Base-by-base conservation (phyloP, 2,329 filamentous ascomycete species). In the Aspergillus fijiensis region DNA sequence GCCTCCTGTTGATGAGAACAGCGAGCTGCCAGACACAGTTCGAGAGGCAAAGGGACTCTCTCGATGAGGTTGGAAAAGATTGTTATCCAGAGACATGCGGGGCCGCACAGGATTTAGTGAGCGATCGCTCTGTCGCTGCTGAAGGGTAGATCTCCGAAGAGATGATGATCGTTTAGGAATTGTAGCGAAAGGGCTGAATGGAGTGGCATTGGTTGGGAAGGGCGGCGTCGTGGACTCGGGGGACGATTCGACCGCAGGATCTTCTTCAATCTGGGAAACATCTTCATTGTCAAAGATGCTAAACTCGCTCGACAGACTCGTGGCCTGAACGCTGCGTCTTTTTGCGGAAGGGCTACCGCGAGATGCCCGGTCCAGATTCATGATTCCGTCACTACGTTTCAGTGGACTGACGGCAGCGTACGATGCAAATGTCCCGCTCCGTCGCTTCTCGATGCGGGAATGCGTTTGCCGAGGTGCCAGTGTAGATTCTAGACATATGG, bases 321-420 rank as follows among this genome's bases (percentile, higher is more conserved):
- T 82, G 49, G 89, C 89, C 73, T 96, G 91, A 67, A 96, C 78
- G 76, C 93, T 97, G 70, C 95, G 87, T 65, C 95, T 86, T 81
- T 97, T 97, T 51, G 93, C 91, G 61, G 94, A 90, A 0, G 95
- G 94, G 70, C 91, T 97, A 67, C 90, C 90, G 58, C 90, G 82
- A 68, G 84, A 89, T 29, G 87, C 83, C 64, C 91, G 89, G 69
- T 96, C 93, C 52, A 96, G 79, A 70, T 91, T 92, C 90, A 96
- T 94, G 55, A 89, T 89, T 49, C 90, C 89, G 79, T 98, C 94
- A 71, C 89, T 94, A 68, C 95, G 88, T 82, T 98, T 97, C 67
- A 98, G 80, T 5, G 94, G 93, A 72, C 94, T 96, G 5, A 89
- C 87, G 21, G 84, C 80, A 19, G 85, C 80, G 52, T 81, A 77